Percentiles rank a stretch among this genome's conserved stretches.
These are phyloP conservation scores for Gremmenia infestans DNA, from an alignment of 2,329 filamentous ascomycete genomes.

Conservation along the genomic window DNA sequence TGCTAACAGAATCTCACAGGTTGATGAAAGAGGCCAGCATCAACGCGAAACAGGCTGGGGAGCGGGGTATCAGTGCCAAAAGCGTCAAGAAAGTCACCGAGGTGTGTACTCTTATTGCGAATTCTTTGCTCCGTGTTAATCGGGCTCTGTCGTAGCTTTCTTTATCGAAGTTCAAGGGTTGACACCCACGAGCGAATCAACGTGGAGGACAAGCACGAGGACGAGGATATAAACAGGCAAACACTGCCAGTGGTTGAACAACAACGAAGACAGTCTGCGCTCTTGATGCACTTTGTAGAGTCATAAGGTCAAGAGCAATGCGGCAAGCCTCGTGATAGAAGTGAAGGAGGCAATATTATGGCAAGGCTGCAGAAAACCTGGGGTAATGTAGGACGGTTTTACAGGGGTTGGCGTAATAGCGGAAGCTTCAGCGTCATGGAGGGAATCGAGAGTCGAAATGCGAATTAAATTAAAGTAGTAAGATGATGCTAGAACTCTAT, in stretches of 20 bases:
- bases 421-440: too few relatives aligned
- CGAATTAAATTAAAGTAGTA: too few relatives aligned
- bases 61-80: conserved; percentile 67
- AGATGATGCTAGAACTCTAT: too few relatives aligned
- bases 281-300: not conserved
- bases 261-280: not conserved
- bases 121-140: not conserved
- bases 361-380: not conserved
- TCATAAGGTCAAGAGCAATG: not conserved
- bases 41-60: conserved; percentile 66
- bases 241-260: not conserved
- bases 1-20: conserved; percentile 38
- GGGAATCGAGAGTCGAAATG: too few relatives aligned
- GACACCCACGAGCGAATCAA: conserved; percentile 3
- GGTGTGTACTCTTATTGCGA: conserved; percentile 41
- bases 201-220: not conserved
- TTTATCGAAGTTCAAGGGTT: conserved; percentile 31
- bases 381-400: too few relatives aligned
- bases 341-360: not conserved
- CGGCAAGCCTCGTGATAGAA: not conserved
- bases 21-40: conserved; percentile 77
- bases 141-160: conserved; percentile 16
- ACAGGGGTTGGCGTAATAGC: too few relatives aligned
- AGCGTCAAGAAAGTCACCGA: conserved; percentile 74
- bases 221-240: not conserved